Conservation (phyloP, 805 yeast species). For the Hemisphaericaspora nanyangensis region DNA sequence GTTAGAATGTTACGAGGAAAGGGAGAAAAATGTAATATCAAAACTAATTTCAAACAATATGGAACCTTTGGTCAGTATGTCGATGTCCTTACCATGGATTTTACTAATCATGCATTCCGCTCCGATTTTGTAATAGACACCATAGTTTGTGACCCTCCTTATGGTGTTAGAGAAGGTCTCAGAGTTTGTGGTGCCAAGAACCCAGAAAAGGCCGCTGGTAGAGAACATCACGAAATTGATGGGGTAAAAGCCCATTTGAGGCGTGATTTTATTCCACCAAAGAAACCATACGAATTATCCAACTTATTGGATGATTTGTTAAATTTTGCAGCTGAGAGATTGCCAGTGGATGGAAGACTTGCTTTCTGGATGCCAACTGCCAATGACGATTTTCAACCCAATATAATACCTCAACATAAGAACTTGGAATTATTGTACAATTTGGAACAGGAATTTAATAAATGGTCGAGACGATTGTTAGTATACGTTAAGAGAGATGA, state of each 20-base stretch:
- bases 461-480: conserved; percentile 86
- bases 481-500: conserved; percentile 68
- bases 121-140: conserved; percentile 60
- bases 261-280: conserved; percentile 86
- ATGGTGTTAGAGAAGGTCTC: conserved; percentile 94
- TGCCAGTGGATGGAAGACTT: conserved; percentile 73
- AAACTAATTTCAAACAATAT: conserved; percentile 73
- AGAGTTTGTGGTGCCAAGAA: conserved; percentile 84
- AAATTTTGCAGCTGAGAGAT: conserved; percentile 63
- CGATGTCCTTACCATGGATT: conserved; percentile 88
- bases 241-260: conserved; percentile 76
- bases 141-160: conserved; percentile 95
- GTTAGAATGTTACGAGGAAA: conserved; percentile 74
- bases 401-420: conserved; percentile 75
- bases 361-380: conserved; percentile 99
- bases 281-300: conserved; percentile 83
- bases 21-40: conserved; percentile 46
- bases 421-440: conserved; percentile 66
- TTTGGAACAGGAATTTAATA: conserved; percentile 83
- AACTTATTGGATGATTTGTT: conserved; percentile 74
- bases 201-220: conserved; percentile 64
- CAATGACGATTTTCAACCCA: conserved; percentile 70
- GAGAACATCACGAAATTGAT: conserved; percentile 69
- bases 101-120: conserved; percentile 84
- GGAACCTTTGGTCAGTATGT: conserved; percentile 52